phyloP scores from a whole-genome alignment of 495 filamentous ascomycete genomes.

The Penicillium alfredii region DNA sequence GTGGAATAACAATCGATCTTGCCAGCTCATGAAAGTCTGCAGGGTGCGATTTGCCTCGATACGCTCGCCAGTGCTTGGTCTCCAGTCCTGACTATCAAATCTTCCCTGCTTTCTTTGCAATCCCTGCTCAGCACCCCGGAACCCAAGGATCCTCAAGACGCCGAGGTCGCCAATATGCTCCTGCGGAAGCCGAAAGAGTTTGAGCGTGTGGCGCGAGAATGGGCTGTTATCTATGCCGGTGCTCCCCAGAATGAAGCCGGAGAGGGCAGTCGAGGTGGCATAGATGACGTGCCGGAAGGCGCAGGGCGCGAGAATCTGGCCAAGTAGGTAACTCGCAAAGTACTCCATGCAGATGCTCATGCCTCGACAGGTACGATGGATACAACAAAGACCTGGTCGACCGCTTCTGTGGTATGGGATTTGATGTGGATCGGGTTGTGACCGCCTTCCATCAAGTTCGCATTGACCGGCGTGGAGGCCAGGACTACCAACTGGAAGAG shows the following conservation, averaged over 20 bases:
- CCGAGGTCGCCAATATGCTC: slow-evolving; percentile 90
- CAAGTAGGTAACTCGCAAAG: slow-evolving; percentile 26
- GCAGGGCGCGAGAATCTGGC: slow-evolving; percentile 39
- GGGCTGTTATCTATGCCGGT: slow-evolving; percentile 78
- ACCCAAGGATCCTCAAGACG: slow-evolving; percentile 95
- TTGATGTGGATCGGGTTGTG: slow-evolving; percentile 83
- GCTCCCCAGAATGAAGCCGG: slow-evolving; percentile 56
- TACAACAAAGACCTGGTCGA: slow-evolving; percentile 84
- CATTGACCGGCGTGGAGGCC: slow-evolving; percentile 67
- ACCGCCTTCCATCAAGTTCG: slow-evolving; percentile 76
- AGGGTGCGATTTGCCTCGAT: slow-evolving; percentile 98
- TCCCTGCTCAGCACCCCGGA: slow-evolving; percentile 90
- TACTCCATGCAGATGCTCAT: slow-evolving; percentile 8
- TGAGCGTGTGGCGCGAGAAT: slow-evolving; percentile 76
- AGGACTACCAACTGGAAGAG: slow-evolving; percentile 78
- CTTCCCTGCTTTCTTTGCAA: slow-evolving; percentile 85
- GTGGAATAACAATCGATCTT: too few relatives aligned
- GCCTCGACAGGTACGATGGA: slow-evolving; percentile 64
- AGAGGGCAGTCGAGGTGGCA: slow-evolving; percentile 45
- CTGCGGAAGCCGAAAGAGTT: slow-evolving; percentile 72
- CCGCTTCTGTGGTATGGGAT: slow-evolving; percentile 90
- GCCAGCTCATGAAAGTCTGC: slow-evolving; percentile 1
- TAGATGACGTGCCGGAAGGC: slow-evolving; percentile 36
- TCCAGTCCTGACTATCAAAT: slow-evolving; percentile 93
- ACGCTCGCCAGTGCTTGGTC: slow-evolving; percentile 88